Percentiles rank a stretch among this genome's conserved stretches.
These are phyloP conservation scores for Aspergillus incahuasiensis DNA, from an alignment of 495 filamentous ascomycete genomes.

Conservation along the genomic window DNA sequence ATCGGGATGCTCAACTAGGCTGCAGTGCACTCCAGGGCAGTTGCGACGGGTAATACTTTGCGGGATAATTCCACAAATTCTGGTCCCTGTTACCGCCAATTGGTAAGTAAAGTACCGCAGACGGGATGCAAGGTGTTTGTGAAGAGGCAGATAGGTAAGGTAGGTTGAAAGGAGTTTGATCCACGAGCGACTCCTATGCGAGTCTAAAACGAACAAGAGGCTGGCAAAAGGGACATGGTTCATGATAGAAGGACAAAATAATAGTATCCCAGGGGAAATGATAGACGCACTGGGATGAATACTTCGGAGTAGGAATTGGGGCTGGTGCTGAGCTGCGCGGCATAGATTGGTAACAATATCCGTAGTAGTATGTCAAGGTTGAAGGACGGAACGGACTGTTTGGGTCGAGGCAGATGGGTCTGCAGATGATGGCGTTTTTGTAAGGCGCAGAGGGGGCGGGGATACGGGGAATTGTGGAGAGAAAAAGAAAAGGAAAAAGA, in stretches of 20 bases:
- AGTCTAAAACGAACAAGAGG: background rate
- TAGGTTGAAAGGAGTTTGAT: background rate
- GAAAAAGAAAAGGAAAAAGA: slow-evolving; percentile 3
- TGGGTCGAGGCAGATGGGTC: background rate
- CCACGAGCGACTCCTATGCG: background rate
- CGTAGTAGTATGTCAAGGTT: slow-evolving; percentile 1
- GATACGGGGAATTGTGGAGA: background rate
- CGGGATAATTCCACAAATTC: slow-evolving; percentile 10
- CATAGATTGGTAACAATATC: slow-evolving; percentile 10
- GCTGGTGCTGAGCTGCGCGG: slow-evolving; percentile 2
- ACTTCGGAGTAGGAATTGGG: background rate
- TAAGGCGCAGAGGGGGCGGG: background rate
- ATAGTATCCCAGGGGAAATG: slow-evolving; percentile 5
- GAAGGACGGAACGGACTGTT: slow-evolving; percentile 7
- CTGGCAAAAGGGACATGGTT: background rate
- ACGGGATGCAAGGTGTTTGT: background rate
- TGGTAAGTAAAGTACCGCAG: slow-evolving; percentile 5
- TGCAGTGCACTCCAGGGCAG: slow-evolving; percentile 16
- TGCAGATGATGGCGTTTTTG: slow-evolving; percentile 3
- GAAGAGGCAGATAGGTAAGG: slow-evolving; percentile 10
- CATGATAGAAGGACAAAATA: slow-evolving; percentile 2
- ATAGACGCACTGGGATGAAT: slow-evolving; percentile 6
- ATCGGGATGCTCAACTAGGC: slow-evolving; percentile 15
- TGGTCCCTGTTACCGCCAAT: slow-evolving; percentile 12
- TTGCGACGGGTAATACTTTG: slow-evolving; percentile 7